These are phyloP conservation scores for Solanum lignicaule DNA, from an alignment of 257 asterid species.

Conservation along the genomic window DNA sequence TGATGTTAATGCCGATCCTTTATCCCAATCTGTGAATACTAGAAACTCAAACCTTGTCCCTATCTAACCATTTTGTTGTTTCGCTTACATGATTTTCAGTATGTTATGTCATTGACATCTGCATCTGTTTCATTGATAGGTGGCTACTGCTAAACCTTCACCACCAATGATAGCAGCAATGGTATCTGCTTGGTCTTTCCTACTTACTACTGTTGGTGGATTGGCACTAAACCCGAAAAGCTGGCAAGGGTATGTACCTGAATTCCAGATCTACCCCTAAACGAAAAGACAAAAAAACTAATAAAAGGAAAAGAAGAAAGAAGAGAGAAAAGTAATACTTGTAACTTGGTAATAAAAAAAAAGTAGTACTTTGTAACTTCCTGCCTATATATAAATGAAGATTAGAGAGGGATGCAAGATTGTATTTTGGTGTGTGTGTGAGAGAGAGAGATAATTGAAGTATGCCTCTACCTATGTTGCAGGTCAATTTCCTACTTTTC, in stretches of 20 bases:
- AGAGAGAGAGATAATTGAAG: not conserved
- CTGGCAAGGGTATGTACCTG: constrained; percentile 60
- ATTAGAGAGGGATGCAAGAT: not conserved
- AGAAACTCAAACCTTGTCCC: not conserved
- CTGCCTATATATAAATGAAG: not conserved
- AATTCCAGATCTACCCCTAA: not conserved
- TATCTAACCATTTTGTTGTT: not conserved
- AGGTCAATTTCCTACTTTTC: constrained; percentile 68
- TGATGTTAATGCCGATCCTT: not conserved
- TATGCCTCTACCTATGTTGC: constrained; percentile 9
- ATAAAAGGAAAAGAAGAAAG: not conserved
- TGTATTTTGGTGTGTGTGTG: not conserved
- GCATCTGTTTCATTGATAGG: constrained; percentile 27
- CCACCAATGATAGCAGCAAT: constrained; percentile 49
- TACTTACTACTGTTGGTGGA: constrained; percentile 58
- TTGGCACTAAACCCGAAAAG: constrained; percentile 44
- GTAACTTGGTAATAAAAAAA: not conserved
- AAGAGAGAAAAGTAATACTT: not conserved
- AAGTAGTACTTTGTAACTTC: not conserved
- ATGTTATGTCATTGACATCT: not conserved
- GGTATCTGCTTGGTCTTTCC: constrained; percentile 87
- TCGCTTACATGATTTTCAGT: not conserved
- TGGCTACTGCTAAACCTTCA: constrained; percentile 53
- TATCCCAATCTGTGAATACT: not conserved
- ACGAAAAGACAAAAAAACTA: not conserved